These are phyloP conservation scores for Oryza meyeriana DNA, from an alignment of 176 grass and related monocot genomes.

Conservation along the genomic window DNA sequence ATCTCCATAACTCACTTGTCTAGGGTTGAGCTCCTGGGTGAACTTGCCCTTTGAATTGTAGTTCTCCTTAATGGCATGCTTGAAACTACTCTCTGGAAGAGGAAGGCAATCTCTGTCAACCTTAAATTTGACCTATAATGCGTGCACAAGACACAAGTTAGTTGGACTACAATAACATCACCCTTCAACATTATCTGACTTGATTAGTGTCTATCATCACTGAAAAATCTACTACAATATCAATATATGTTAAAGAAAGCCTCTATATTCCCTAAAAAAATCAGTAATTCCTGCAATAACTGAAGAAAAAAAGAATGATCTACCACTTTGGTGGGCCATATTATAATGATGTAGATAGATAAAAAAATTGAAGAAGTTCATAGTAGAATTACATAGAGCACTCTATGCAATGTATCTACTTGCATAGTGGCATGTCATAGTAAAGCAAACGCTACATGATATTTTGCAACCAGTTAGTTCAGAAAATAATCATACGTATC, in stretches of 20 bases:
- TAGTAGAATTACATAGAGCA: constrained; percentile 12
- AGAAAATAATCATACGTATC: background rate
- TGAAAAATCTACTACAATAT: background rate
- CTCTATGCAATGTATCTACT: background rate
- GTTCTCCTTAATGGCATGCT: constrained; percentile 65
- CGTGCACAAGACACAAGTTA: constrained; percentile 17
- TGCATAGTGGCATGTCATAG: background rate
- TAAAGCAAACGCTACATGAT: background rate
- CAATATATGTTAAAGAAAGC: background rate
- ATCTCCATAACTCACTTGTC: constrained; percentile 42
- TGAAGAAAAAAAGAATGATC: background rate
- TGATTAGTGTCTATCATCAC: constrained; percentile 10
- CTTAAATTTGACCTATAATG: constrained; percentile 59
- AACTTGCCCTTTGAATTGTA: constrained; percentile 63
- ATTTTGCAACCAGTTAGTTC: background rate
- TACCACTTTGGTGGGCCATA: background rate
- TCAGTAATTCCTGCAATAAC: background rate
- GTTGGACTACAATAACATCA: background rate
- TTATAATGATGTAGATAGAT: background rate
- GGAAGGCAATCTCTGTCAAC: constrained; percentile 59
- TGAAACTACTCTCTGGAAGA: constrained; percentile 58
- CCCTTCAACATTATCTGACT: background rate
- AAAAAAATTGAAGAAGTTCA: background rate
- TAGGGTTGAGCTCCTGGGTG: constrained; percentile 47
- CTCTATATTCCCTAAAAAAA: background rate